Conservation (phyloP, 2,329 filamentous ascomycete genomes). For the Phialophora tarda region DNA sequence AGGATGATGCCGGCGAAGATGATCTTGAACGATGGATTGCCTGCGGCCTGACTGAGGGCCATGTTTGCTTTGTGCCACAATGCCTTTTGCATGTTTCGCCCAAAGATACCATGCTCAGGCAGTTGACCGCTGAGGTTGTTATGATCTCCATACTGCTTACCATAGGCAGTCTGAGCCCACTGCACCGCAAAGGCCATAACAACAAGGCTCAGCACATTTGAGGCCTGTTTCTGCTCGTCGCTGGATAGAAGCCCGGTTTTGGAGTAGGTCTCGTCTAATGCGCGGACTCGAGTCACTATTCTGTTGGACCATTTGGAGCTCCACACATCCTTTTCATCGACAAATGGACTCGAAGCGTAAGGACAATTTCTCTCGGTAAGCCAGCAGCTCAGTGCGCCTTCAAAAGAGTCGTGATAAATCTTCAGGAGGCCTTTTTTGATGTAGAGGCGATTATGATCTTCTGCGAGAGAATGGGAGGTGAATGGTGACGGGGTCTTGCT, state of each 20-base stretch:
- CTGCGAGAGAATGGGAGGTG: conserved; percentile 42
- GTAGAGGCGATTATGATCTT: conserved; percentile 46
- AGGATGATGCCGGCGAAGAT: conserved; percentile 54
- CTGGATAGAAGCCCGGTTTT: conserved; percentile 18
- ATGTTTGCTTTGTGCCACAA: conserved; percentile 52
- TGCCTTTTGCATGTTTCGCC: conserved; percentile 46
- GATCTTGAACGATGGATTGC: conserved; percentile 51
- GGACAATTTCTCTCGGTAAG: conserved; percentile 38
- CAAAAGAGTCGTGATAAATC: conserved; percentile 34
- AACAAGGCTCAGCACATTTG: conserved; percentile 24
- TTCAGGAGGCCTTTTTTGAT: conserved; percentile 42
- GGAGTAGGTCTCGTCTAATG: conserved; percentile 24
- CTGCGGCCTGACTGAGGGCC: conserved; percentile 47
- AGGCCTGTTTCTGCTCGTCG: conserved; percentile 26
- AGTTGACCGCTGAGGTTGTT: conserved; percentile 32
- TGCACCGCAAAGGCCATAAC: conserved; percentile 33
- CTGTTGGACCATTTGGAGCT: conserved; percentile 26
- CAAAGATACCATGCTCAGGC: conserved; percentile 36
- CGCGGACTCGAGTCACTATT: conserved; percentile 27
- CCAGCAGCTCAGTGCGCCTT: conserved; percentile 34
- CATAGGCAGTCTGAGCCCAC: conserved; percentile 26
- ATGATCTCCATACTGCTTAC: conserved; percentile 17
- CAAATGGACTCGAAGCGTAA: conserved; percentile 43
- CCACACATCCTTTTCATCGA: conserved; percentile 19
- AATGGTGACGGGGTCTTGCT: conserved; percentile 13